These are phyloP conservation scores for Tilletia setariae DNA, from an alignment of 1,284 basidiomycete genomes.

Conservation along the genomic window DNA sequence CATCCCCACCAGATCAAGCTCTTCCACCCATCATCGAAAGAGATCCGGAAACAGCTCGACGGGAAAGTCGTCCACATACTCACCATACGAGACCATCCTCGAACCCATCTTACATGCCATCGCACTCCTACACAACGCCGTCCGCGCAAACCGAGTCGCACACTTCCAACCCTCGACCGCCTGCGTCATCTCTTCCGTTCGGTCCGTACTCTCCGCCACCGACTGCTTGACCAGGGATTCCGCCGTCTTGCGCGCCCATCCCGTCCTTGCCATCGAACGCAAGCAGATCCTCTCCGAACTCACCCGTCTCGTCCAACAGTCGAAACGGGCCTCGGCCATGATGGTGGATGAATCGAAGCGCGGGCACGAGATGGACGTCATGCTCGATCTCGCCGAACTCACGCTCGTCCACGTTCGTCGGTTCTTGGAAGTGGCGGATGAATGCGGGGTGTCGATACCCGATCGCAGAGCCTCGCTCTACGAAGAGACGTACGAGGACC, in stretches of 20 bases:
- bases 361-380: slow-evolving; percentile 54
- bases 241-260: slow-evolving; percentile 66
- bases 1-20: slow-evolving; percentile 2
- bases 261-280: slow-evolving; percentile 70
- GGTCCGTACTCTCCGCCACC: slow-evolving; percentile 78
- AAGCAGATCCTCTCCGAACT: slow-evolving; percentile 78
- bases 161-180: slow-evolving; percentile 67
- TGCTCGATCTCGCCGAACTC: slow-evolving; percentile 56
- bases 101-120: slow-evolving; percentile 73
- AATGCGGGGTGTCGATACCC: slow-evolving; percentile 75
- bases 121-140: slow-evolving; percentile 78
- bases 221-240: slow-evolving; percentile 84
- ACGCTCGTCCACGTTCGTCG: slow-evolving; percentile 58
- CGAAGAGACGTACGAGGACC: slow-evolving; percentile 38
- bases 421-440: slow-evolving; percentile 67
- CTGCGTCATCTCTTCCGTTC: slow-evolving; percentile 88
- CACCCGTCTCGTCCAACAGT: slow-evolving; percentile 77
- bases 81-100: slow-evolving; percentile 24
- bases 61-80: neutral
- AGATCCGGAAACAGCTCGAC: neutral
- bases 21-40: neutral
- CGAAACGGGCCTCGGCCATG: slow-evolving; percentile 65
- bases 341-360: slow-evolving; percentile 34
- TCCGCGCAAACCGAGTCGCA: slow-evolving; percentile 68
- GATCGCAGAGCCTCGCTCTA: slow-evolving; percentile 53